Conservation (phyloP, 2,329 filamentous ascomycete species). For the Cercospora zeae-maydis region DNA sequence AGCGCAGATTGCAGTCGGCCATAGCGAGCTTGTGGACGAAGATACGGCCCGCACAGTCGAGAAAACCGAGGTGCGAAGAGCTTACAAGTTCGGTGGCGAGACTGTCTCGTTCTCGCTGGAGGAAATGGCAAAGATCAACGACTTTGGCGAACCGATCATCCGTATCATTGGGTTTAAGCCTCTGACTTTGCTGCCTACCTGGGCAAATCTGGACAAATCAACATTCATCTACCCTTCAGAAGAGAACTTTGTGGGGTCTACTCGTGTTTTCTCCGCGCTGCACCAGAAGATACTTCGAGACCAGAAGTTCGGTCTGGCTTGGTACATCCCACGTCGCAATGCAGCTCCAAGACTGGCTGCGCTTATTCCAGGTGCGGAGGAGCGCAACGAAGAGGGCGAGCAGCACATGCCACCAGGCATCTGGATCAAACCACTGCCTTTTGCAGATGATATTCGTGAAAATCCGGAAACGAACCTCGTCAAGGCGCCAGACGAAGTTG, state of each 20-base stretch:
- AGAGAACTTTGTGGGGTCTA: slow-evolving; percentile 83
- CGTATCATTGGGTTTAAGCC: slow-evolving; percentile 94
- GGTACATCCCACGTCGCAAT: slow-evolving; percentile 82
- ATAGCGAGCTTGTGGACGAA: slow-evolving; percentile 71
- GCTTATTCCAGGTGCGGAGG: slow-evolving; percentile 70
- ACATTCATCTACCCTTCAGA: slow-evolving; percentile 94
- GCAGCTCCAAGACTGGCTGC: slow-evolving; percentile 76
- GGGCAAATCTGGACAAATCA: slow-evolving; percentile 81
- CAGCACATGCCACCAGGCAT: slow-evolving; percentile 76
- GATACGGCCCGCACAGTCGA: slow-evolving; percentile 74
- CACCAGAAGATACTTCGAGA: slow-evolving; percentile 80
- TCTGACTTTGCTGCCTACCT: slow-evolving; percentile 67
- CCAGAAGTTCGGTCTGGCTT: slow-evolving; percentile 79
- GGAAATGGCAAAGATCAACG: slow-evolving; percentile 71
- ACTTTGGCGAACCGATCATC: slow-evolving; percentile 79
- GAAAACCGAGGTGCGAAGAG: slow-evolving; percentile 78
- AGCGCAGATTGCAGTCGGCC: slow-evolving; percentile 71
- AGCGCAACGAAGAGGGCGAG: slow-evolving; percentile 61
- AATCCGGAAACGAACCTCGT: slow-evolving; percentile 60
- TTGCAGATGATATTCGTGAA: slow-evolving; percentile 79
- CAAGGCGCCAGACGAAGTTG: slow-evolving; percentile 65
- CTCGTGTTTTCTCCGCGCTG: slow-evolving; percentile 84
- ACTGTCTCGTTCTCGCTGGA: slow-evolving; percentile 82
- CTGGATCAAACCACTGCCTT: slow-evolving; percentile 85
- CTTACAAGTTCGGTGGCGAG: slow-evolving; percentile 93